Base-by-base conservation (phyloP, 108 stramenopile species). In the Skeletonema marinoi region DNA sequence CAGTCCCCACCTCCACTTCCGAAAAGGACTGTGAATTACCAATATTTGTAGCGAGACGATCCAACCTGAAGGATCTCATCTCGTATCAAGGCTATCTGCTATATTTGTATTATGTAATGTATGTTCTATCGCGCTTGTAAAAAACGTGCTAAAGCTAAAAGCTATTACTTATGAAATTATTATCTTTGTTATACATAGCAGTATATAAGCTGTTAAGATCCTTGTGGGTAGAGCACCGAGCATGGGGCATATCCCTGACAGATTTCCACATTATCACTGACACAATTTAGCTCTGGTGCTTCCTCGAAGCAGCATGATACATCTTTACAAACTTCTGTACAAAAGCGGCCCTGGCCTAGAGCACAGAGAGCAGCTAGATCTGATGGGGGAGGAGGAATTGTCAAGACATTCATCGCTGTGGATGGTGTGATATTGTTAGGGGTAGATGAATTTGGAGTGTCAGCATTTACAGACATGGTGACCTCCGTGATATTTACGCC, bases 1-100 rank as follows among this genome's bases (percentile, higher is more conserved):
- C 41, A 60, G 14, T 77, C 76, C 29, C 76, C 76, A 6, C 77
- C 77, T 65, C 68, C 68, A 7, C 77, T 77, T 44, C 68, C 54
- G 9, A 56, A 1, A 5, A 56, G 54, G 25, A 5, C 54, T 56
- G 16, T 10, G 10, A 56, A 56, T 10, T 56, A 25, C 9, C 54
- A 56, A 56, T 25, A 10, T 29, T n/a, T 46, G 16, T 46, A 46
- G 44, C 16, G 44, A 46, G 44, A 16, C 3, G 44, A 46, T 46
- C 44, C 9, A 7, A 8, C 4, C 50, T 51, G 17, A 6, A 3
- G 50, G 39, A n/a, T 46, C 44, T 46, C 16, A 9, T 10, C 54
- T 56, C 9, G 19, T 29, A 25, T 56, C n/a, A 56, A 25, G 19
- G 54, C 54, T 56, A 56, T 56, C 25, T 10, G 25, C 54, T 25